Evolutionary conservation across 2,329 filamentous ascomycete genomes (phyloP), one percentile per base, ranked within the genome.

Genomic region (Paracamarosporium sp.): DNA sequence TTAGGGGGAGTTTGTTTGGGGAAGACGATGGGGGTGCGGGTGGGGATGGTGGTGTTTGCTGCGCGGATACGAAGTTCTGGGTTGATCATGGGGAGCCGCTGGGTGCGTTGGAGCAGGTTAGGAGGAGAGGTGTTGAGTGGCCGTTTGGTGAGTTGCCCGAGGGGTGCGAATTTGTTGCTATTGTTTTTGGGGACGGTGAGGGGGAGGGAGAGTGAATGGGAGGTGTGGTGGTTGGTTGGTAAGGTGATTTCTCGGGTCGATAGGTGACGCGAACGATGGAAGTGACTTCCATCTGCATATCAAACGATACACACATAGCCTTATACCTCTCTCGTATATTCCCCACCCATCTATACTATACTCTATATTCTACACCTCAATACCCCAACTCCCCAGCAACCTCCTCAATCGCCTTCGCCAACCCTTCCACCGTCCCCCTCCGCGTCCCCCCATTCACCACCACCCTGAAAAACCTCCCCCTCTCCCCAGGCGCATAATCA

Each of bases 401-500:
- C 61, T 83, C 81, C 61, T 82, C 82, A 69, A 90, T 83, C 4
- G 84, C 85, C 63, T 79, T 80, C 2, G 90, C 78, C 58, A 91
- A 75, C n/a, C 82, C 83, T 63, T 89, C 86, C 28, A 90, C 76
- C 1, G 88, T 90, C 61, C 82, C 84, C 65, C 67, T 82, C 59
- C 77, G 81, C 35, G 87, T 90, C 54, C 82, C 80, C 1, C 85
- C 80, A 78, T 89, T 90, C 3, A 91, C 85, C 20, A 91, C 89
- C 11, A 87, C 88, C 43, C 89, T 79, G 69, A 91, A 89, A 66
- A 91, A 90, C 67, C 82, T 85, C 0, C 88, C 88, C 58, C 81
- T 80, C 30, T 81, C 81, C n/a, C 83, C 85, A 4, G 85, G 85
- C 43, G 86, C 86, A 78, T 83, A 88, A 73, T 89, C 89, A 60